Base-by-base conservation (phyloP, 2,329 filamentous ascomycete species). In the Zasmidium citrigriseum region DNA sequence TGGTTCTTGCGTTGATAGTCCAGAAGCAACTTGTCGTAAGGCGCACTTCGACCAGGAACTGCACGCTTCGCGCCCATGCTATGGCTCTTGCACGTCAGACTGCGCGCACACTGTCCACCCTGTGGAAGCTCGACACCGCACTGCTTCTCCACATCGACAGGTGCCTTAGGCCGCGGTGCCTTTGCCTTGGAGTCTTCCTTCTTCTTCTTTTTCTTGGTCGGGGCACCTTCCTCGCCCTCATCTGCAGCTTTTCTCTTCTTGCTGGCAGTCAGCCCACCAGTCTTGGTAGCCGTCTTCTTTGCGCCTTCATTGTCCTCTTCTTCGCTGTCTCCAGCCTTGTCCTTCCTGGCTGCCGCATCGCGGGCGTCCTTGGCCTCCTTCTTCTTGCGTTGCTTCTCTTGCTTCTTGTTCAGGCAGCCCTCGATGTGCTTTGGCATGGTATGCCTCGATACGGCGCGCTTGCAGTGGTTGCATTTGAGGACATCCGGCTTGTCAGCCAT, bases 41-140 rank as follows among this genome's bases (percentile, higher is more conserved):
- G 92, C 54, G 96, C 78, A 22, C 90, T 95, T 60, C 92, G 83
- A 1, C 92, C 92, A 2, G 90, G 89, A 2, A 96, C 92, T 1
- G 89, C 88, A 64, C 92, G 83, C 74, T 96, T 96, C 9, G 91
- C 90, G n/a, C 92, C 91, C 92, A 96, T 96, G 23, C 85, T 88
- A 66, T 96, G 92, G 60, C 88, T 91, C 76, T 96, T 96, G 79
- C 92, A 96, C 0, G 92, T 96, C 55, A 96, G 77, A 2, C 90
- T 95, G 54, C 92, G 82, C 22, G 92, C 92, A 72, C 92, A 96
- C 49, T 90, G 89, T 61, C 90, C 89, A 2, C 92, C 91, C 69
- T 95, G 93, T 0, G 90, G 85, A 54, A 96, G 80, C 50, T 89
- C 83, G 29, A 96, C 92, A 81, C 92, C 92, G 70, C 92, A 96